Evolutionary conservation across 2,329 filamentous ascomycete species (phyloP).

Genomic region (Aspergillus spinulosporus): DNA sequence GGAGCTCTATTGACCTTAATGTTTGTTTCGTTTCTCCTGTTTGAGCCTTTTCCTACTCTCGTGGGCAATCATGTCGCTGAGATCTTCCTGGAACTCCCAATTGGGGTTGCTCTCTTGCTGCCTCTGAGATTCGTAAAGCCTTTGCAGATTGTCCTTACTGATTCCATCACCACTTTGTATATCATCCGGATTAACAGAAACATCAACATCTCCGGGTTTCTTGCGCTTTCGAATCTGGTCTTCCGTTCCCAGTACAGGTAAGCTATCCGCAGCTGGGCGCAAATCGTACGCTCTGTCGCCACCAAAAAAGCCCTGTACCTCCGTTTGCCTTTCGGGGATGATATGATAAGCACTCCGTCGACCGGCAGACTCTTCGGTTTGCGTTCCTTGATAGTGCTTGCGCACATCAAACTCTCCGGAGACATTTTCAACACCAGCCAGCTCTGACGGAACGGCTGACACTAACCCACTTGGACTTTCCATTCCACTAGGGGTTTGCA

Average conservation of each 20-base stretch:
- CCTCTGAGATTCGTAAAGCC: slow-evolving; percentile 72
- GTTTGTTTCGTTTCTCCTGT: slow-evolving; percentile 64
- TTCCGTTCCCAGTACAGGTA: slow-evolving; percentile 77
- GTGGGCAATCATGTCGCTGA: slow-evolving; percentile 93
- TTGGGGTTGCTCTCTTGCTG: slow-evolving; percentile 66
- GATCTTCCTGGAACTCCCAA: slow-evolving; percentile 81
- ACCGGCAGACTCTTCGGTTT: slow-evolving; percentile 78
- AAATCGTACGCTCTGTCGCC: slow-evolving; percentile 93
- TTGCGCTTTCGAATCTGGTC: slow-evolving; percentile 80
- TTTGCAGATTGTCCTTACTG: slow-evolving; percentile 78
- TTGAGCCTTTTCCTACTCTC: slow-evolving; percentile 89
- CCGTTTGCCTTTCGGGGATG: slow-evolving; percentile 81
- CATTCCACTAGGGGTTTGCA: slow-evolving; percentile 66
- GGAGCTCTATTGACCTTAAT: neutral
- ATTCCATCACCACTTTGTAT: slow-evolving; percentile 73
- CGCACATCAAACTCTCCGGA: slow-evolving; percentile 87
- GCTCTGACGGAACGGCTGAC: slow-evolving; percentile 79
- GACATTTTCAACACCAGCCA: slow-evolving; percentile 71
- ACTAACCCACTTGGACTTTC: slow-evolving; percentile 80
- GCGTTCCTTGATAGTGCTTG: slow-evolving; percentile 79
- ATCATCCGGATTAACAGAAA: slow-evolving; percentile 84
- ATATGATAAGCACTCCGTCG: slow-evolving; percentile 85
- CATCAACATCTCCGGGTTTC: slow-evolving; percentile 93
- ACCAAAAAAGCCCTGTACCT: slow-evolving; percentile 91
- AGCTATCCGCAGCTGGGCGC: slow-evolving; percentile 56